phyloP scores from a whole-genome alignment of 1,139 yeast genomes.

The Sugiyamaella neomexicana region DNA sequence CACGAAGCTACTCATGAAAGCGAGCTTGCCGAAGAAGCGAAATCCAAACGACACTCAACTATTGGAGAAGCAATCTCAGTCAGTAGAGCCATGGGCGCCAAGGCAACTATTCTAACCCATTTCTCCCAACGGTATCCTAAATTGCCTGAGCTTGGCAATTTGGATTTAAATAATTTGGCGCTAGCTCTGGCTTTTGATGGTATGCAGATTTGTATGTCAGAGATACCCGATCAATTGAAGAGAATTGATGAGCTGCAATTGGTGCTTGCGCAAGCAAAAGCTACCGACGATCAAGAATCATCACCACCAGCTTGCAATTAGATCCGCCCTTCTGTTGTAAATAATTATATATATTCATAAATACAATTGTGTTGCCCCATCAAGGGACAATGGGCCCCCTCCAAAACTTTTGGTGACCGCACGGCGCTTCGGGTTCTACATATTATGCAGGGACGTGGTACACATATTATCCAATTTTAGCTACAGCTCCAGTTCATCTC shows the following conservation, averaged over 20 bases:
- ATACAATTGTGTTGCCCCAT: neutral
- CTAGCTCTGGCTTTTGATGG: conserved; percentile 62
- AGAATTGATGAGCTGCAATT: conserved; percentile 15
- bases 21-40: conserved; percentile 76
- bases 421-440: no score
- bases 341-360: neutral
- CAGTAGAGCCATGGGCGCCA: conserved; percentile 69
- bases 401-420: neutral
- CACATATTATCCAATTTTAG: no score
- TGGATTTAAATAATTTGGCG: conserved; percentile 21
- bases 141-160: conserved; percentile 45
- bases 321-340: neutral
- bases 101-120: conserved; percentile 76
- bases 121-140: conserved; percentile 88
- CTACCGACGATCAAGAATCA: neutral
- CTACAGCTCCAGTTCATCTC: no score
- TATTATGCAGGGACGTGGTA: no score
- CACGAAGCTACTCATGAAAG: conserved; percentile 94
- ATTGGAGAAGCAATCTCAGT: conserved; percentile 81
- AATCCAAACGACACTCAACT: conserved; percentile 83
- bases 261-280: conserved; percentile 8
- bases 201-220: conserved; percentile 50
- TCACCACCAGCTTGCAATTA: neutral
- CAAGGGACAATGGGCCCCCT: neutral
- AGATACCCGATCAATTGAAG: conserved; percentile 41